phyloP scores from a whole-genome alignment of 805 yeast species.

The Starmerella bacillaris region DNA sequence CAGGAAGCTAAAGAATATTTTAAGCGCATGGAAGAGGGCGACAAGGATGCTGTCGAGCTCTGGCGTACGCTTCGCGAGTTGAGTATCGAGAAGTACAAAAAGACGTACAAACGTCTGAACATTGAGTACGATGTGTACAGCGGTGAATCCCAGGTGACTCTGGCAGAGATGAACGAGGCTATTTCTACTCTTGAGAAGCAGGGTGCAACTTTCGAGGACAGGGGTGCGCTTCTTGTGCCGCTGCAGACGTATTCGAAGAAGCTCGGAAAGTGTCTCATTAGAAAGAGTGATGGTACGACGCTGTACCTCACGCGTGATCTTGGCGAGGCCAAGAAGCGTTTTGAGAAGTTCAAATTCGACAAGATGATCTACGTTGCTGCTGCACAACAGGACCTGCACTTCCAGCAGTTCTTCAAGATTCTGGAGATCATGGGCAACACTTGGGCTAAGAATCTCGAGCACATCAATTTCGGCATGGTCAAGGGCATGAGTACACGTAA shows the following conservation, averaged over 20 bases:
- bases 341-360: constrained; percentile 68
- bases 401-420: constrained; percentile 85
- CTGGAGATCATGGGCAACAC: constrained; percentile 74
- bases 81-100: constrained; percentile 68
- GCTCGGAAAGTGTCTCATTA: constrained; percentile 79
- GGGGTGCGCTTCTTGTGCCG: constrained; percentile 81
- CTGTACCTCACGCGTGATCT: constrained; percentile 88
- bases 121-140: constrained; percentile 76
- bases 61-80: constrained; percentile 86
- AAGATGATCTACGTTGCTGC: constrained; percentile 95
- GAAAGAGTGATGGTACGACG: constrained; percentile 90
- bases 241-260: constrained; percentile 72
- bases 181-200: constrained; percentile 44
- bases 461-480: constrained; percentile 93
- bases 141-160: constrained; percentile 88
- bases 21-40: constrained; percentile 86
- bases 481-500: constrained; percentile 96
- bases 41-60: constrained; percentile 50
- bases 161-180: constrained; percentile 50
- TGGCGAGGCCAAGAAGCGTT: constrained; percentile 88
- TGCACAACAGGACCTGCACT: constrained; percentile 85
- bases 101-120: constrained; percentile 81
- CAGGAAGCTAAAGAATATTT: constrained; percentile 76
- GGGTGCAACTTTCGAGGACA: constrained; percentile 62
- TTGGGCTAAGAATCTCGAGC: constrained; percentile 69